These are phyloP conservation scores for Edhazardia aedis DNA, from an alignment of 371 early-diverging fungal species.

Conservation along the genomic window DNA sequence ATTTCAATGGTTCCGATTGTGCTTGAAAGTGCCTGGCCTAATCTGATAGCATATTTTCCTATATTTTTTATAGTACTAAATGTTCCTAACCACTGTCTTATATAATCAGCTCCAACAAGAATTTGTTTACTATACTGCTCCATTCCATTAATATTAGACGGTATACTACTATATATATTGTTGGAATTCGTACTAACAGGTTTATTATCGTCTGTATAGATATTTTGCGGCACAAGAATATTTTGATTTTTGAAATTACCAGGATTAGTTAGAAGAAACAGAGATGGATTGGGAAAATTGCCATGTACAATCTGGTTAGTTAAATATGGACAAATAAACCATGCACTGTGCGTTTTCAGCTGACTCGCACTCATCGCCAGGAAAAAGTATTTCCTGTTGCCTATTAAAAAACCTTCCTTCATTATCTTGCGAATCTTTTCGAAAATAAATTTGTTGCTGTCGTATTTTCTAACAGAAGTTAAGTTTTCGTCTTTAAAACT, in stretches of 20 bases:
- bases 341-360: conserved; percentile 52
- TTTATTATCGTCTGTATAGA: too few relatives aligned
- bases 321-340: conserved; percentile 50
- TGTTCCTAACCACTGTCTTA: conserved; percentile 54
- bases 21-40: conserved; percentile 22
- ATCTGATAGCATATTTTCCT: conserved; percentile 49
- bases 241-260: background rate
- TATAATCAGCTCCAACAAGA: conserved; percentile 45
- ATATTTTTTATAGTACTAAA: conserved; percentile 52
- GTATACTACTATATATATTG: background rate
- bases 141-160: background rate
- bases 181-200: background rate
- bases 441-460: conserved; percentile 3
- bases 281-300: background rate
- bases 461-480: background rate
- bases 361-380: conserved; percentile 52
- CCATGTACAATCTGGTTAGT: background rate
- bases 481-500: conserved; percentile 52
- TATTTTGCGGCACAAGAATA: background rate
- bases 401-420: conserved; percentile 50
- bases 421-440: conserved; percentile 47
- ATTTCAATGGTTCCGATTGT: conserved; percentile 48
- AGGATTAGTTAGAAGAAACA: background rate
- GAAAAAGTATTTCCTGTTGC: conserved; percentile 50
- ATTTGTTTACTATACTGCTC: too few relatives aligned